These are phyloP conservation scores for Lasiodiplodia hormozganensis DNA, from an alignment of 2,329 filamentous ascomycete genomes.

Conservation along the genomic window DNA sequence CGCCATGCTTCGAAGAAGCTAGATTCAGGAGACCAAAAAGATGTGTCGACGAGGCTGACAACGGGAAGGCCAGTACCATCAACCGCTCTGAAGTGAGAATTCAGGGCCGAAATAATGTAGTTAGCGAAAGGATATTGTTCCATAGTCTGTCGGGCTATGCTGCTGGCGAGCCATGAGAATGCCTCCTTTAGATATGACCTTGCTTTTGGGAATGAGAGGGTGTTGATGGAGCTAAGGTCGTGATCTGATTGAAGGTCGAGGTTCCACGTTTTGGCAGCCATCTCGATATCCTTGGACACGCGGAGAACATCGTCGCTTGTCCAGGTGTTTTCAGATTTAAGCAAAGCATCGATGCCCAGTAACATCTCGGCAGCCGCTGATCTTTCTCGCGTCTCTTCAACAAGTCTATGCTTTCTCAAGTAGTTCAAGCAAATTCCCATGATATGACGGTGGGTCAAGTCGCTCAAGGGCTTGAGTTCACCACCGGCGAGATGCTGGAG, in stretches of 20 bases:
- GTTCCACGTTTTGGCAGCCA: background rate
- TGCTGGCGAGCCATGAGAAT: background rate
- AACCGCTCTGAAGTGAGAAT: background rate
- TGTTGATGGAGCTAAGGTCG: background rate
- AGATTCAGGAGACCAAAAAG: background rate
- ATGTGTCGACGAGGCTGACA: background rate
- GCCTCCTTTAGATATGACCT: background rate
- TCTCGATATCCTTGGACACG: background rate
- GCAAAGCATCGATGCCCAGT: background rate
- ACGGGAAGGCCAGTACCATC: background rate
- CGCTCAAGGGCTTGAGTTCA: background rate
- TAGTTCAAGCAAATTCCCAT: background rate
- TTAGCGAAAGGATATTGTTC: background rate
- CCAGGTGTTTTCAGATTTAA: background rate
- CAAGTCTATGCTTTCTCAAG: background rate
- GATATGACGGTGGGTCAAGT: background rate
- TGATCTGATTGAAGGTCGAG: background rate
- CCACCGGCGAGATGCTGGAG: background rate
- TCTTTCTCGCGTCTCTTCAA: background rate
- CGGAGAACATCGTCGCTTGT: background rate
- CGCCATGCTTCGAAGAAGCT: slow-evolving; percentile 1
- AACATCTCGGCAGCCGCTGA: background rate
- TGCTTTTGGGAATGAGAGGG: background rate
- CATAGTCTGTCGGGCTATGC: background rate
- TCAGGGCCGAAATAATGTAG: background rate